Evolutionary conservation across 805 yeast genomes (phyloP).

Genomic region (Blastobotrys muscicola): DNA sequence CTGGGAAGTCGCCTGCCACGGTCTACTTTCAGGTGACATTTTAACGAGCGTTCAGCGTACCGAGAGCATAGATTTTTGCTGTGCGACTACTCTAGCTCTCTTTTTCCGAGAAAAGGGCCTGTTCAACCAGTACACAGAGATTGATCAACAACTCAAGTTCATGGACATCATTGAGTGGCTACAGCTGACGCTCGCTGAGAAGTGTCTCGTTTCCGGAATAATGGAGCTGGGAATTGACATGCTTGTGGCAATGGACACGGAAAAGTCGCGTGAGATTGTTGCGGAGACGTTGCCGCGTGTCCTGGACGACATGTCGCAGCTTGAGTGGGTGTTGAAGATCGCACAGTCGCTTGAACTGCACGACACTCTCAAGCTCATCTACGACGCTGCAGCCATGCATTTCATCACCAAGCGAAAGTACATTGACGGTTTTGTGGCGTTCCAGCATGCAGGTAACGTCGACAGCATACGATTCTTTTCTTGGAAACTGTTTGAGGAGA

Average conservation of each 20-base stretch:
- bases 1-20: slow-evolving; percentile 24
- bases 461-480: slow-evolving; percentile 13
- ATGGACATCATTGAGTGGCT: slow-evolving; percentile 17
- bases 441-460: slow-evolving; percentile 16
- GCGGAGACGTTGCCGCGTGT: slow-evolving; percentile 11
- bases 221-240: slow-evolving; percentile 22
- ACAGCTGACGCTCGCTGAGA: slow-evolving; percentile 17
- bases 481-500: slow-evolving; percentile 22
- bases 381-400: slow-evolving; percentile 11
- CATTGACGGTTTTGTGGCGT: slow-evolving; percentile 19
- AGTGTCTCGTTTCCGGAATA: slow-evolving; percentile 12
- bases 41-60: slow-evolving; percentile 17
- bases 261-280: slow-evolving; percentile 13
- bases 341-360: slow-evolving; percentile 5
- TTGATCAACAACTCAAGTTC: slow-evolving; percentile 8
- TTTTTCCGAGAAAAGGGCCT: slow-evolving; percentile 21
- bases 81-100: slow-evolving; percentile 24
- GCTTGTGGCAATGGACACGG: slow-evolving; percentile 14
- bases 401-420: slow-evolving; percentile 7
- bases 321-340: slow-evolving; percentile 10
- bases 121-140: slow-evolving; percentile 19
- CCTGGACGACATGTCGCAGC: slow-evolving; percentile 6
- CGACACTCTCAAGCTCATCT: slow-evolving; percentile 1
- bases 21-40: slow-evolving; percentile 20
- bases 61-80: slow-evolving; percentile 20